A percentile compares a stretch with the other conserved stretches of the same genome.
Conservation (phyloP, 768 basidiomycete genomes). For the Boletus bicolor region DNA sequence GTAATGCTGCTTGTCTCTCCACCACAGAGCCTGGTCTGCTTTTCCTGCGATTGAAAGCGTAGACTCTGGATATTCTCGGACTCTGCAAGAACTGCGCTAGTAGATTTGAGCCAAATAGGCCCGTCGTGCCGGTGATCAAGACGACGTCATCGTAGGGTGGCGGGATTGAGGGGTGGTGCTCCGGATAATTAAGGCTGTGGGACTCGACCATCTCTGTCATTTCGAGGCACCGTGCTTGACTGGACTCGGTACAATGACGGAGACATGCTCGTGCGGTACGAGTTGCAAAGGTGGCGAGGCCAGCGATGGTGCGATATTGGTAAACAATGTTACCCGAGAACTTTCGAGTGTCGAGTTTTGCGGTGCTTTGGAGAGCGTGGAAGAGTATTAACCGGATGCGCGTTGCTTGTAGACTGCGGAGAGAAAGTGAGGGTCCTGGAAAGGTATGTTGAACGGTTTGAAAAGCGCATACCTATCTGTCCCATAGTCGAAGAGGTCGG, state of each 20-base stretch:
- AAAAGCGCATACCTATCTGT: conserved; percentile 6
- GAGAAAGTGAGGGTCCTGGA: background rate
- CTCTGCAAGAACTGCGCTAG: conserved; percentile 21
- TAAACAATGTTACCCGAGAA: conserved; percentile 36
- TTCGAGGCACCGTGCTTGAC: conserved; percentile 11
- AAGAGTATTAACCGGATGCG: conserved; percentile 41
- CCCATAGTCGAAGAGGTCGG: conserved; percentile 12
- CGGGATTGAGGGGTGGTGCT: conserved; percentile 1
- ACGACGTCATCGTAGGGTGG: conserved; percentile 13
- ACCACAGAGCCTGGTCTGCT: conserved; percentile 13
- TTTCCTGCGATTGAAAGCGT: conserved; percentile 28
- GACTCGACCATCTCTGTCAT: conserved; percentile 11
- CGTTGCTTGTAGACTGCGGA: conserved; percentile 37
- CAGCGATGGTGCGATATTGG: conserved; percentile 33
- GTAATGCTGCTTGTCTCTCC: conserved; percentile 26
- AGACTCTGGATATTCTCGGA: conserved; percentile 21
- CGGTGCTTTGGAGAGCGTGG: conserved; percentile 29
- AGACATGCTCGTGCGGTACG: conserved; percentile 7
- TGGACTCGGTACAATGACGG: conserved; percentile 14
- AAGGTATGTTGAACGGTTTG: background rate
- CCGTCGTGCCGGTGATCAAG: conserved; percentile 36
- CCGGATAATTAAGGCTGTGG: conserved; percentile 7
- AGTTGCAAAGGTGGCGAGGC: conserved; percentile 18
- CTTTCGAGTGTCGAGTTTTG: conserved; percentile 17
- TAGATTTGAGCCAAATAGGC: conserved; percentile 31